These are phyloP conservation scores for Carex myosuroides DNA, from an alignment of 176 grass and related monocot genomes.

Conservation along the genomic window DNA sequence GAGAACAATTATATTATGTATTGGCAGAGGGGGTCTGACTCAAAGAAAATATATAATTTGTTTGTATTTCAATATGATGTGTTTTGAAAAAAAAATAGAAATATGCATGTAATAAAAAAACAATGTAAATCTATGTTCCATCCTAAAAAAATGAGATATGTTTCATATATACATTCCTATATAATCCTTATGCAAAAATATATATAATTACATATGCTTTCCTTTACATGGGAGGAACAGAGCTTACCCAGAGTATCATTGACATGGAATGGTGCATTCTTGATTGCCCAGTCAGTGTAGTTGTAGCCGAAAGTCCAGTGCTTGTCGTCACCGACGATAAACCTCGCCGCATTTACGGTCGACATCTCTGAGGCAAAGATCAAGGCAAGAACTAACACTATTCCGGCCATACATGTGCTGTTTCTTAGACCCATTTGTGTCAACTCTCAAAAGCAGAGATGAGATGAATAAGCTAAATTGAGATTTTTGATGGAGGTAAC, in stretches of 20 bases:
- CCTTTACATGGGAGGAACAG: neutral
- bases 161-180: neutral
- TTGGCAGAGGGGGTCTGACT: neutral
- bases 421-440: slow-evolving; percentile 2
- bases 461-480: neutral
- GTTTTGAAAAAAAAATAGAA: neutral
- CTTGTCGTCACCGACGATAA: slow-evolving; percentile 63
- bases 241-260: slow-evolving; percentile 59
- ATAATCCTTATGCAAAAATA: no score
- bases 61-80: neutral
- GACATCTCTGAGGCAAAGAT: slow-evolving; percentile 13
- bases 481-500: slow-evolving; percentile 1
- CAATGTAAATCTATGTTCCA: neutral
- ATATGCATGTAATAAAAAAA: neutral
- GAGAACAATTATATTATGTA: no score
- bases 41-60: neutral
- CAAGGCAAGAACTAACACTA: neutral
- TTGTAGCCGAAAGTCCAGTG: slow-evolving; percentile 92
- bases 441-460: neutral
- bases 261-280: slow-evolving; percentile 65
- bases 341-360: slow-evolving; percentile 30
- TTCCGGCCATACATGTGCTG: neutral
- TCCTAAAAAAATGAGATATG: neutral
- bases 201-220: neutral
- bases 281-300: slow-evolving; percentile 84